These are phyloP conservation scores for Pyrus pyrifolia DNA, from an alignment of 306 rosid genomes.

Conservation along the genomic window DNA sequence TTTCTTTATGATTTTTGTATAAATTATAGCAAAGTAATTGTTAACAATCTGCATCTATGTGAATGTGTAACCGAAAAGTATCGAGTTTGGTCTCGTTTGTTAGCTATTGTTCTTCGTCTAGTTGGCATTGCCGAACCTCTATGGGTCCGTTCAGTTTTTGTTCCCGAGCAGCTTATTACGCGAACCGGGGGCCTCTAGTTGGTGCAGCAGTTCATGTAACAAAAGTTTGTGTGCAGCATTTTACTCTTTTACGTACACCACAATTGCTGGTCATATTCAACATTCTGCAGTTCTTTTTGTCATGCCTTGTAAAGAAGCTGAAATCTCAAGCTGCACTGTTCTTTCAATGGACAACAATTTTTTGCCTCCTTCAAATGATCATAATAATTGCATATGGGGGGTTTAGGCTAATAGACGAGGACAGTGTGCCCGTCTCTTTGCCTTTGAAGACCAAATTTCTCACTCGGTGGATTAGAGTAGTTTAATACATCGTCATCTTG, in stretches of 20 bases:
- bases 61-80: neutral
- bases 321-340: neutral
- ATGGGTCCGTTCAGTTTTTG: no score
- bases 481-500: no score
- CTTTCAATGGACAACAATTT: neutral
- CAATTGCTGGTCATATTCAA: neutral
- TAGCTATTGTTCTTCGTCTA: neutral
- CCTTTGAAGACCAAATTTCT: no score
- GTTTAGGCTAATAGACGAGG: neutral
- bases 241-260: neutral
- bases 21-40: conserved; percentile 10
- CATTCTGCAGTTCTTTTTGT: neutral
- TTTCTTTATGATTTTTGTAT: conserved; percentile 13
- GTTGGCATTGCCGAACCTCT: no score
- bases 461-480: no score
- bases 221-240: no score
- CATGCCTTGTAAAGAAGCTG: neutral
- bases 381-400: conserved; percentile 8
- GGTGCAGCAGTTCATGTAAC: neutral
- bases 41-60: neutral
- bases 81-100: conserved; percentile 3
- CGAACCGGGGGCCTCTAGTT: neutral
- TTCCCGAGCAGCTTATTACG: neutral
- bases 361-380: neutral
- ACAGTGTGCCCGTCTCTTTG: conserved; percentile 1